Base-by-base conservation (phyloP, 2,329 filamentous ascomycete species). In the Neonectria faginata region DNA sequence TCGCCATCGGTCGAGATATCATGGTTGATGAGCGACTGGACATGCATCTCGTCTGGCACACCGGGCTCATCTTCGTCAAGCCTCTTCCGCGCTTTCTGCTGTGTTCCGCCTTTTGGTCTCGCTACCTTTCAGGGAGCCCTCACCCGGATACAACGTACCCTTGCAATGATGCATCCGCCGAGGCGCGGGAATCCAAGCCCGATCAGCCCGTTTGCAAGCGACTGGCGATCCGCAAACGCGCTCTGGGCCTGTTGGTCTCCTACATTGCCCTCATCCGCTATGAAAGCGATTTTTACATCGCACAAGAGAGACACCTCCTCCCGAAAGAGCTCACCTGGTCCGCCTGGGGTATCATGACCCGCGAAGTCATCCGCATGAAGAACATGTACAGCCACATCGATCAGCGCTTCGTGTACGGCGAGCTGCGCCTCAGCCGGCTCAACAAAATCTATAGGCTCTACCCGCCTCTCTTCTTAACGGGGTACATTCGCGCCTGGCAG, bases 61-160 rank as follows among this genome's bases (percentile, higher is more conserved):
- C 54, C 2, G 70, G 70, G 8, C 64, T 70, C 20, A 73, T 78
- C 11, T 78, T 76, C 55, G 42, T 79, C 18, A 79, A 80, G 67
- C 78, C 76, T 1, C 64, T 79, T 11, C 78, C 80, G 6, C 67
- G 72, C 7, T 79, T 76, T 41, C 67, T 82, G 4, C 16, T 60
- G 22, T 53, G 52, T 29, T n/a, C 22, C n/a, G 31, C n/a, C 10
- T 60, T 60, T 45, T 60, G 58, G 58, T 25, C 10, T 7, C 20
- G n/a, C 11, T 25, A 22, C 14, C 54, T 57, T 12, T 9, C 20
- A 1, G 39, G 39, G n/a, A 42, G 39, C n/a, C n/a, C 39, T 42
- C 39, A 42, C n/a, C n/a, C n/a, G 10, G n/a, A 7, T 18, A 11
- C 39, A 11, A 42, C 14, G 14, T 39, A n/a, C 39, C 20, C 39